Percentiles rank a stretch among this genome's conserved stretches.
These are phyloP conservation scores for Sphaerobolus stellatus DNA, from an alignment of 1,284 basidiomycete genomes.

Conservation along the genomic window DNA sequence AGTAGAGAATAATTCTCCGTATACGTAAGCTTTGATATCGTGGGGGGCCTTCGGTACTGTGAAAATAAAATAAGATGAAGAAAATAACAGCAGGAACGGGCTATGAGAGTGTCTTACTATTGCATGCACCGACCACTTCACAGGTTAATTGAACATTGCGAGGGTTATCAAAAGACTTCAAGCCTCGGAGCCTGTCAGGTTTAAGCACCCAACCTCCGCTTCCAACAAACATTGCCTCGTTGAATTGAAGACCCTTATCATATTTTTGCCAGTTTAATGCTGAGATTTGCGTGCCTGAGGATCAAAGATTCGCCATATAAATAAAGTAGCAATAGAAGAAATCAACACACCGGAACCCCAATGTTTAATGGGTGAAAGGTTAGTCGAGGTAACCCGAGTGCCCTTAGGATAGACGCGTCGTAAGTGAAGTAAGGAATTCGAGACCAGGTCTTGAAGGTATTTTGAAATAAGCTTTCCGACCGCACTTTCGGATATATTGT, in stretches of 20 bases:
- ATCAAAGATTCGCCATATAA: slow-evolving; percentile 2
- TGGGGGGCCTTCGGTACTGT: slow-evolving; percentile 6
- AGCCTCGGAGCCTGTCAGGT: slow-evolving; percentile 32
- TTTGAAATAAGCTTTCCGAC: slow-evolving; percentile 42
- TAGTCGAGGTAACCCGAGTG: slow-evolving; percentile 53
- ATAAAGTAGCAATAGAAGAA: not conserved
- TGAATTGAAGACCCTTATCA: slow-evolving; percentile 49
- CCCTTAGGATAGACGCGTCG: slow-evolving; percentile 61
- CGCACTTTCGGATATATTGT: slow-evolving; percentile 61
- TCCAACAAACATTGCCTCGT: slow-evolving; percentile 64
- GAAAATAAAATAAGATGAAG: not conserved
- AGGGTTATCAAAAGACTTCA: slow-evolving; percentile 8
- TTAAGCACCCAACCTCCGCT: slow-evolving; percentile 58
- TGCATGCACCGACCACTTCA: slow-evolving; percentile 46
- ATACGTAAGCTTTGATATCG: slow-evolving; percentile 11
- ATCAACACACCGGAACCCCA: slow-evolving; percentile 45
- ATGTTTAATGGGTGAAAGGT: slow-evolving; percentile 51
- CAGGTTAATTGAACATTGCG: slow-evolving; percentile 31
- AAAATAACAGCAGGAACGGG: not conserved
- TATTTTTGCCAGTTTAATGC: slow-evolving; percentile 65
- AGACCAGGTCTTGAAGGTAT: slow-evolving; percentile 34
- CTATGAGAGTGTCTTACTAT: slow-evolving; percentile 30
- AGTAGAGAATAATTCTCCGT: slow-evolving; percentile 7
- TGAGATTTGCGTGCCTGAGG: slow-evolving; percentile 53
- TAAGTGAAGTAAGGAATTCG: slow-evolving; percentile 45